Conservation (phyloP, 2,329 filamentous ascomycete species). For the Nemania sp. region DNA sequence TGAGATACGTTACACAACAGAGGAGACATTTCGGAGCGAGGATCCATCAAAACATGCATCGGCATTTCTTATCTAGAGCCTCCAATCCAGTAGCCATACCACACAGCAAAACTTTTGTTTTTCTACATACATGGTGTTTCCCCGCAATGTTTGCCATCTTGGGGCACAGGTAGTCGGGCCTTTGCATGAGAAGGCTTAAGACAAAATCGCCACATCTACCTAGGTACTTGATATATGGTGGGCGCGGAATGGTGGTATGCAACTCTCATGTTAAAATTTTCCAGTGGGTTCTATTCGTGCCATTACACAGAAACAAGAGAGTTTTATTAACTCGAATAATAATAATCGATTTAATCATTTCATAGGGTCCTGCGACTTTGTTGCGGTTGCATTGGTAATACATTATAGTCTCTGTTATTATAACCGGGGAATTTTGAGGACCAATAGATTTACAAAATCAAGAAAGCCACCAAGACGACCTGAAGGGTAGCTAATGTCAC, state of each 20-base stretch:
- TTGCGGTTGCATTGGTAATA: not conserved
- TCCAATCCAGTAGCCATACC: not conserved
- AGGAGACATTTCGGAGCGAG: not conserved
- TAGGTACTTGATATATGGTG: too few species aligned
- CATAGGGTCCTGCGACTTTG: not conserved
- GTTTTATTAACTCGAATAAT: not conserved
- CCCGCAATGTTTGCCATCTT: not conserved
- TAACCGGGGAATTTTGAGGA: not conserved
- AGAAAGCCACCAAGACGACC: not conserved
- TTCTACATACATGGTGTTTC: not conserved
- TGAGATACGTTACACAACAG: conserved; percentile 22
- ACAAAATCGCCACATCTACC: too few species aligned
- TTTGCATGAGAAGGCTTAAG: not conserved
- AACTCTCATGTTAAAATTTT: too few species aligned
- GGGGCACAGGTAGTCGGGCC: not conserved
- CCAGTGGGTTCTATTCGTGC: too few species aligned
- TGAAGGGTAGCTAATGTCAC: not conserved
- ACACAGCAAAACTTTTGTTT: not conserved
- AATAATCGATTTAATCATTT: not conserved
- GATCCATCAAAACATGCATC: conserved; percentile 1
- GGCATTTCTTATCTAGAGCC: conserved; percentile 12
- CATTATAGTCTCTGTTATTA: not conserved
- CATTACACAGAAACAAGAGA: not conserved
- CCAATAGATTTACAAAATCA: not conserved
- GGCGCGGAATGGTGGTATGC: too few species aligned